Evolutionary conservation across 2,329 filamentous ascomycete genomes (phyloP).

Genomic region (Monilinia fructicola): DNA sequence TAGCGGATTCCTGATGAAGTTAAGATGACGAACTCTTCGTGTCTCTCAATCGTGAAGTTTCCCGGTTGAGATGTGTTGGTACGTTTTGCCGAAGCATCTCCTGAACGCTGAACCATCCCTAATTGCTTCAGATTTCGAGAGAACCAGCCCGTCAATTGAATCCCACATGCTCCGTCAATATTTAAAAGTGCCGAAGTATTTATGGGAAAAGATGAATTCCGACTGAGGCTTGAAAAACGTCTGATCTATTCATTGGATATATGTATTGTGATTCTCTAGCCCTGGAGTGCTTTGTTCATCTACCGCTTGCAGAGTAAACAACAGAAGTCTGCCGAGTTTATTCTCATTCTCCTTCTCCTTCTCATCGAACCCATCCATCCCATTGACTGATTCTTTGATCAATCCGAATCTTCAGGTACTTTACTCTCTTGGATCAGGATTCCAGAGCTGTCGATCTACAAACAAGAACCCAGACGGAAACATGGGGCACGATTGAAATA

Average conservation of each 20-base stretch:
- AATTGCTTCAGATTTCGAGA: conserved; percentile 10
- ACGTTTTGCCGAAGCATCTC: conserved; percentile 9
- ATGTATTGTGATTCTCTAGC: neutral
- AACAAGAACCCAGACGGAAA: neutral
- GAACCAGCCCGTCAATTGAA: neutral
- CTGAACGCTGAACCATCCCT: neutral
- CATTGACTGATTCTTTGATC: neutral
- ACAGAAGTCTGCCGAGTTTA: no score
- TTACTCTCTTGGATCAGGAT: neutral
- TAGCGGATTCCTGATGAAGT: neutral
- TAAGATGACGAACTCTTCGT: neutral
- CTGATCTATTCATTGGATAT: conserved; percentile 1
- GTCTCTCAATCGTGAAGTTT: neutral
- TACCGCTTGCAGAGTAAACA: no score
- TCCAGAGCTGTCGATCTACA: conserved; percentile 6
- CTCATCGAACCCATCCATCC: no score
- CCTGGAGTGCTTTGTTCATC: neutral
- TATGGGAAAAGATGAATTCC: neutral
- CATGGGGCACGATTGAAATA: neutral
- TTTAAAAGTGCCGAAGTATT: neutral
- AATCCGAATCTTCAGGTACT: neutral
- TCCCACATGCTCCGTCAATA: neutral
- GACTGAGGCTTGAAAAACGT: neutral
- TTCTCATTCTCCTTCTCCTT: no score
- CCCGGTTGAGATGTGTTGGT: neutral